A percentile compares a stretch with the other conserved stretches of the same genome.
phyloP scores from a whole-genome alignment of 345 rosid genomes.

The Euphorbia lathyris region DNA sequence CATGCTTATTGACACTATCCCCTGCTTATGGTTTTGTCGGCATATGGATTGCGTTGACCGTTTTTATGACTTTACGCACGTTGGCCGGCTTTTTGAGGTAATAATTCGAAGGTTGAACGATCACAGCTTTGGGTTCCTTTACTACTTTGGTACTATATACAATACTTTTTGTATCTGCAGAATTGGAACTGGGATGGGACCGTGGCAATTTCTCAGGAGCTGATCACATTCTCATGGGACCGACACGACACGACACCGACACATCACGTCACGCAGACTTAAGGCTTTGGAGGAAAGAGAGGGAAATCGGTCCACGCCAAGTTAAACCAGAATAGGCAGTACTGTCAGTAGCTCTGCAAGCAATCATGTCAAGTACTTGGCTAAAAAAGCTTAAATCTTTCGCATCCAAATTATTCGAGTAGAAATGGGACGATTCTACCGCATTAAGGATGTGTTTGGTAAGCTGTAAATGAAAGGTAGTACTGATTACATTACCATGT shows the following conservation, averaged over 20 bases:
- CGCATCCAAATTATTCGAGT: background rate
- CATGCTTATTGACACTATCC: slow-evolving; percentile 27
- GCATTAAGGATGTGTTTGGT: no score
- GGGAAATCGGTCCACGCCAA: no score
- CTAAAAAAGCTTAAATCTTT: background rate
- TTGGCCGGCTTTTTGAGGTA: slow-evolving; percentile 43
- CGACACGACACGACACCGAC: no score
- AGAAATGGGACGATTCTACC: background rate
- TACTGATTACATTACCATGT: no score
- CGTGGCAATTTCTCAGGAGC: slow-evolving; percentile 40
- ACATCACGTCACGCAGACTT: no score
- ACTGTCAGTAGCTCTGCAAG: background rate
- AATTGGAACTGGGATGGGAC: slow-evolving; percentile 40
- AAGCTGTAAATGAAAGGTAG: no score
- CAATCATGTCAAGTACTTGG: background rate
- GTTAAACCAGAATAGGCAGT: no score
- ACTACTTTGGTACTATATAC: background rate
- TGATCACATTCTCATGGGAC: background rate
- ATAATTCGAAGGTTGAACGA: background rate
- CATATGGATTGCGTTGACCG: slow-evolving; percentile 37
- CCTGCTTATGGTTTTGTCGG: slow-evolving; percentile 38
- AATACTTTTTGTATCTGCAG: slow-evolving; percentile 21
- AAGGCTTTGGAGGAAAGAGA: no score
- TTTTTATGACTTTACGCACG: slow-evolving; percentile 38
- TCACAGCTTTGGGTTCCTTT: background rate